Conservation (phyloP, 2,329 filamentous ascomycete species). For the Colletotrichum siamense region DNA sequence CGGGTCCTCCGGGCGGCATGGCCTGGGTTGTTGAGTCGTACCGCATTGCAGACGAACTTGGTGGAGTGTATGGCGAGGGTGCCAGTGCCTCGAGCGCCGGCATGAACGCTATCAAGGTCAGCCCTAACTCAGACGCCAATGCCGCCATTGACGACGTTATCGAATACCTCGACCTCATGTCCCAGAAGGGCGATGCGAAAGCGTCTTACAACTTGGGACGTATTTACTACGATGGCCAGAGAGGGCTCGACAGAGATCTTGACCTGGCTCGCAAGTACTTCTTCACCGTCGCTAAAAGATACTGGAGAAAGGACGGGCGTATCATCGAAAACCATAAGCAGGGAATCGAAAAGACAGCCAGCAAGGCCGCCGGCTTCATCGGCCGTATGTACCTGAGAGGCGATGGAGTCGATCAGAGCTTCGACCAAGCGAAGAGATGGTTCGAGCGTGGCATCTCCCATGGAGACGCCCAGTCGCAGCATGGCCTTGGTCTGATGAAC, state of each 20-base stretch:
- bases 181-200: constrained; percentile 86
- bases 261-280: constrained; percentile 82
- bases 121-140: constrained; percentile 78
- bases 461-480: constrained; percentile 83
- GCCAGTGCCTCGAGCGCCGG: constrained; percentile 91
- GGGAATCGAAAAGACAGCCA: constrained; percentile 77
- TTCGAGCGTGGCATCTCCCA: constrained; percentile 79
- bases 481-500: constrained; percentile 83
- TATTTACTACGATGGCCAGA: constrained; percentile 86
- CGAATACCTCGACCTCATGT: constrained; percentile 91
- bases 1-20: constrained; percentile 88
- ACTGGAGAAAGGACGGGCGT: constrained; percentile 83
- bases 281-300: constrained; percentile 76
- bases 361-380: constrained; percentile 85
- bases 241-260: constrained; percentile 75
- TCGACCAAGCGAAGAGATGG: constrained; percentile 78
- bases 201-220: constrained; percentile 86
- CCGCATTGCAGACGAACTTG: constrained; percentile 86
- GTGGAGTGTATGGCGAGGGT: constrained; percentile 93
- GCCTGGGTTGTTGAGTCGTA: constrained; percentile 79
- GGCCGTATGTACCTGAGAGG: constrained; percentile 90
- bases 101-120: constrained; percentile 76
- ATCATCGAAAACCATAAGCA: constrained; percentile 71
- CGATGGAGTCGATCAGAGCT: constrained; percentile 83
- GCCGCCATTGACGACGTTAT: constrained; percentile 92